These are phyloP conservation scores for Neonectria magnoliae DNA, from an alignment of 2,329 filamentous ascomycete species.

Conservation along the genomic window DNA sequence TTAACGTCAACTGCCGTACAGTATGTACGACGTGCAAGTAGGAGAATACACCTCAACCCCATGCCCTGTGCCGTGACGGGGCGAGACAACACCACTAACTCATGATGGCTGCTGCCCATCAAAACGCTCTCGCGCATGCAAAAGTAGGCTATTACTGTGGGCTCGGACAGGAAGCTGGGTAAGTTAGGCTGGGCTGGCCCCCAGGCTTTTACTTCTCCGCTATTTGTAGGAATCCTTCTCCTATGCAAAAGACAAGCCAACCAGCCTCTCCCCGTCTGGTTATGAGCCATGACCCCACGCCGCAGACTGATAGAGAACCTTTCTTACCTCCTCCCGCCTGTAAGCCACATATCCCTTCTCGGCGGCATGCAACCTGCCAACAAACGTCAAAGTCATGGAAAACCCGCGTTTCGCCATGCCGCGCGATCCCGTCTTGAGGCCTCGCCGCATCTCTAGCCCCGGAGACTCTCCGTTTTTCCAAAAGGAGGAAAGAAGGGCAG, in stretches of 20 bases:
- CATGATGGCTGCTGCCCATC: slow-evolving; percentile 14
- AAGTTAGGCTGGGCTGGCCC: slow-evolving; percentile 2
- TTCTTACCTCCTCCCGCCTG: not conserved
- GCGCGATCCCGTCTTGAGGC: slow-evolving; percentile 2
- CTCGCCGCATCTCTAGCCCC: slow-evolving; percentile 18
- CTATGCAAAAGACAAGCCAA: not conserved
- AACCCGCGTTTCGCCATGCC: slow-evolving; percentile 19
- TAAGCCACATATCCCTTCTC: slow-evolving; percentile 23
- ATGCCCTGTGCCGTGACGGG: not conserved
- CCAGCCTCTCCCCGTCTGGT: not conserved
- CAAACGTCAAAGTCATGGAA: slow-evolving; percentile 24
- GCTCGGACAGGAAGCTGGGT: not conserved
- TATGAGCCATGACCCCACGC: not conserved
- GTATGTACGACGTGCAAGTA: not conserved
- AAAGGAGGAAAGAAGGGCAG: not conserved
- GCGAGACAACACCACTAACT: slow-evolving; percentile 9
- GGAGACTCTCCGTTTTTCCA: slow-evolving; percentile 29
- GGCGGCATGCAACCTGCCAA: slow-evolving; percentile 23
- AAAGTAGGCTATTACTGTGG: slow-evolving; percentile 4
- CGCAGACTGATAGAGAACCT: not conserved
- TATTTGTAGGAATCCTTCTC: not conserved
- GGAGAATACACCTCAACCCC: not conserved
- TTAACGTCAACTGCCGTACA: slow-evolving; percentile 22
- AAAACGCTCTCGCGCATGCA: slow-evolving; percentile 22
- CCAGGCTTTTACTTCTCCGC: not conserved